Base-by-base conservation (phyloP, 169 alveolate genomes). In the Plasmodium fragile region DNA sequence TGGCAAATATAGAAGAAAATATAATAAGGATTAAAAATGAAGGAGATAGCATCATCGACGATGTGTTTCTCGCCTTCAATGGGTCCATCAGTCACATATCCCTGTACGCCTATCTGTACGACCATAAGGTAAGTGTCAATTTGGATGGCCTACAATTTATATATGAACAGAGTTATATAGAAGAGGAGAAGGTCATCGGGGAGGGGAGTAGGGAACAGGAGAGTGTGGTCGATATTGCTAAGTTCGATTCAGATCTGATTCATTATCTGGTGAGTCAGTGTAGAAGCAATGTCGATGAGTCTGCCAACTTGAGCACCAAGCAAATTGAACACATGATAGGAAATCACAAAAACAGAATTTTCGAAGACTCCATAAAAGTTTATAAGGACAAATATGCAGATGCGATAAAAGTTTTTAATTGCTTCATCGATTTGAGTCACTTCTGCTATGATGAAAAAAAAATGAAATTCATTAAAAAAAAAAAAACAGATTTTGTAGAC, bases 321-420 rank as follows among this genome's bases (percentile, higher is more conserved):
- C 81, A 84, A 52, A 53, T 84, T 32, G 93, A 84, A 84, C 36
- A 84, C 5, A 84, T 84, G 1, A 75, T 84, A 28, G 18, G 39
- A 10, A 65, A 84, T 25, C 59, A 84, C 32, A 84, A 84, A 69
- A 75, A 84, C 25, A 84, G 59, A 49, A 84, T 73, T 30, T 84
- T 72, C 18, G 81, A 84, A 28, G 93, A 84, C 8, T 43, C 93
- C 6, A 84, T 84, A 13, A 73, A 41, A 34, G 32, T 73, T n/a
- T 84, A 84, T 32, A 84, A 80, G 70, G 90, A 90, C 28, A 83
- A 80, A 39, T 75, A 83, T 69, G 70, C 22, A 6, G 93, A 92
- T 45, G 97, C 94, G 0, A 65, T 95, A 30, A 91, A 92, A 71
- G 78, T 95, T 10, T 95, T 92, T 69, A 92, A 94, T 71, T 83